Evolutionary conservation across 108 stramenopile genomes (phyloP), one percentile per base, ranked within the genome.

Genomic region (Cyclostephanos invisitatus): DNA sequence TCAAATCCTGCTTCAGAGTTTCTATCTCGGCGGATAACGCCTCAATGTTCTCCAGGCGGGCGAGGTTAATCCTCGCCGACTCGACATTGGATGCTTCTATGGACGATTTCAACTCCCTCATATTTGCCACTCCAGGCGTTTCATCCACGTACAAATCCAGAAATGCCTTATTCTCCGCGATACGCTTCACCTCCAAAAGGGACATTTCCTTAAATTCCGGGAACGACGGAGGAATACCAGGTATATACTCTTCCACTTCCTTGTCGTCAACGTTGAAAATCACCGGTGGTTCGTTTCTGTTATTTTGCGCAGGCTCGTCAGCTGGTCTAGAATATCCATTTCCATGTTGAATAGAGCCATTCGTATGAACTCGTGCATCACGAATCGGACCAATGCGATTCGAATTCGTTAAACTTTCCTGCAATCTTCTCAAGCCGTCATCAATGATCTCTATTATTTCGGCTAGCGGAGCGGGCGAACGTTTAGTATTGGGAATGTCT

Each of bases 391-490:
- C 32, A 5, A 18, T 5, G 28, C 50, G 12, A 3, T 27, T 67
- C 54, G 49, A 62, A 40, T 17, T 42, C 14, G 63, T 8, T n/a
- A 82, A 14, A 64, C 57, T 55, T 46, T 70, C 64, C 72, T 94
- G 93, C 51, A 89, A 70, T 27, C 68, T 32, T 28, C 36, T 54
- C 51, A 91, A 64, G 27, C 75, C 84, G 22, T 37, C 65, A 80
- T 90, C 89, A 2, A 76, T 83, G 67, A 91, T 86, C 78, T 90
- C 83, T 25, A 83, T 48, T 35, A 91, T 72, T 21, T 51, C 46
- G 5, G 77, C 60, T 61, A 17, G 60, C 7, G 15, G 27, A 37
- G 5, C 4, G 10, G 25, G 56, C 17, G 55, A 29, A 46, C 14
- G 14, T 46, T 20, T n/a, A 61, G 36, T 11, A 40, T 44, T 2